Base-by-base conservation (phyloP, 352 stramenopile genomes). In the Phytophthora kernoviae region DNA sequence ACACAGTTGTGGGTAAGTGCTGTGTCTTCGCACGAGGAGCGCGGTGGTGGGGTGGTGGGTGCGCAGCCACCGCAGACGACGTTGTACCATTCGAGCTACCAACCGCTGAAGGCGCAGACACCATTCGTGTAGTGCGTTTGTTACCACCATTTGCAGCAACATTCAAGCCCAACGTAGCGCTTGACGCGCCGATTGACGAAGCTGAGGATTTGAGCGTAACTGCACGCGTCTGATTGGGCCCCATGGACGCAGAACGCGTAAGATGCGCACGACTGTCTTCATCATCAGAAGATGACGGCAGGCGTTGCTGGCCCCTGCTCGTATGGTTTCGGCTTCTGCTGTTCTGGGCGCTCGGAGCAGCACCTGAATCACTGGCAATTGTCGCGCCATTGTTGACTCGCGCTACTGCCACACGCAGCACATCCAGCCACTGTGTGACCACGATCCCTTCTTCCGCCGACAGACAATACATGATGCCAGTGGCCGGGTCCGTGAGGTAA, bases 391-490 rank as follows among this genome's bases (percentile, higher is more conserved):
- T 64, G 21, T 77, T 71, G 30, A 69, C 65, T 27, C 65, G 61
- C 17, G 79, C 68, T 5, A 93, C 75, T 0, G 83, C 81, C 8
- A 69, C 77, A 11, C 65, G 65, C 26, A 94, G 68, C 37, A 94
- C 80, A 8, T 73, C 65, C 15, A 94, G 78, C 86, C 86, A 94
- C 18, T 86, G 73, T 1, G 73, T 85, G 17, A 91, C 86, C 8
- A 87, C 80, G 10, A 80, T 69, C 1, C 64, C 81, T 49, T 93
- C 86, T 46, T 94, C 86, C 0, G 79, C 77, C 9, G 81, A 92
- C 33, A 94, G 68, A 48, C 86, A 94, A 65, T 94, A 94, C 73
- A 92, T 88, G 32, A 89, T 85, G 30, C 86, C 81, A 10, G 56
- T 89, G 17, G 76, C 72, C 26, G 72, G 73, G 56, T 94, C 86